A percentile compares a stretch with the other conserved stretches of the same genome.
phyloP scores from a whole-genome alignment of 1,284 basidiomycete species.

The Hymenochaete sp. region DNA sequence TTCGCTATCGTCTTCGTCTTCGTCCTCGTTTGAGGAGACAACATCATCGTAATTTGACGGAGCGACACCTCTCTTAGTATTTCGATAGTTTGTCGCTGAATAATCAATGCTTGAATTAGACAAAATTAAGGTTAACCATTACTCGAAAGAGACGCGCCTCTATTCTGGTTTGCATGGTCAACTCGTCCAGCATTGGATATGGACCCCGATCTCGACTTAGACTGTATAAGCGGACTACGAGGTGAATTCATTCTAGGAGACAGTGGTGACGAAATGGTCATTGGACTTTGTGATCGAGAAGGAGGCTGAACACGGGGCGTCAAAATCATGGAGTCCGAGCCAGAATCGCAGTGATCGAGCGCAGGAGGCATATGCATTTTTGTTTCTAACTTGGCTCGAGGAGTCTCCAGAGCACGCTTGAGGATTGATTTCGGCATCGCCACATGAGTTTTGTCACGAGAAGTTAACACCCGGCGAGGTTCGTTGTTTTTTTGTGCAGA shows the following conservation, averaged over 20 bases:
- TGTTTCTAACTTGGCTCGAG: neutral
- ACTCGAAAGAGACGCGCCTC: too few species aligned
- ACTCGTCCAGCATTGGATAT: too few species aligned
- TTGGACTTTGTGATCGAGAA: conserved; percentile 2
- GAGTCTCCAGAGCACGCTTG: neutral
- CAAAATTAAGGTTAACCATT: too few species aligned
- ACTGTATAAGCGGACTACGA: conserved; percentile 4
- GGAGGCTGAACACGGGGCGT: conserved; percentile 10
- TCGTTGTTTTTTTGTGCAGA: neutral
- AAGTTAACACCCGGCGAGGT: neutral
- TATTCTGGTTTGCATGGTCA: too few species aligned
- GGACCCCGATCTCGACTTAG: neutral
- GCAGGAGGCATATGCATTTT: neutral
- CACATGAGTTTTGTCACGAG: neutral
- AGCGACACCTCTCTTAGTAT: too few species aligned
- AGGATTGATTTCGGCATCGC: conserved; percentile 2
- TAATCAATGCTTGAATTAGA: too few species aligned
- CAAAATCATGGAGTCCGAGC: conserved; percentile 1
- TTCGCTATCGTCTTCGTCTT: too few species aligned
- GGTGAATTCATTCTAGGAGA: neutral
- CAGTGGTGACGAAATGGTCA: neutral
- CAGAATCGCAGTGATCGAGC: conserved; percentile 7
- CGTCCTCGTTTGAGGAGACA: too few species aligned
- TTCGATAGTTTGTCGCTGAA: too few species aligned
- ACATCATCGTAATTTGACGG: too few species aligned